Conservation (phyloP, 2,329 filamentous ascomycete genomes). For the Celoporthe dispersa region DNA sequence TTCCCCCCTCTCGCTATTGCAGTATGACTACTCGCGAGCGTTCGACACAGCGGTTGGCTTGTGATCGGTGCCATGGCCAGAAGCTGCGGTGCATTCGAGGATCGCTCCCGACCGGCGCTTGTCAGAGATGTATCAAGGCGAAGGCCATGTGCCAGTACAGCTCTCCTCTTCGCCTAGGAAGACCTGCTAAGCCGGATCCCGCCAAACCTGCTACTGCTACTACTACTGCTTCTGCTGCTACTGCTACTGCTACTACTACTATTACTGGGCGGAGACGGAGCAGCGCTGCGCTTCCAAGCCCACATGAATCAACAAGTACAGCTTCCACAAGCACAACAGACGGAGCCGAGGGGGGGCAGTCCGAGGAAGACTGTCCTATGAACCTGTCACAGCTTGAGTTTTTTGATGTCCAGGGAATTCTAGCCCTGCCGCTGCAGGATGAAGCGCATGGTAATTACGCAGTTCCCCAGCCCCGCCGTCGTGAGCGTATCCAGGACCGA, state of each 20-base stretch:
- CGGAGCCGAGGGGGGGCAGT: background rate
- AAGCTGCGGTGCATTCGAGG: conserved; percentile 1
- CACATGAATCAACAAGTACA: background rate
- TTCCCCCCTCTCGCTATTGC: too few species aligned
- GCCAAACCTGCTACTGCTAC: too few species aligned
- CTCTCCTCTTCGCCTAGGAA: background rate
- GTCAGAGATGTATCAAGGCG: background rate
- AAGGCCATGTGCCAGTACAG: background rate
- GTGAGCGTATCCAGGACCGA: background rate
- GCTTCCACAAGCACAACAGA: background rate
- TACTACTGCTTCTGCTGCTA: too few species aligned
- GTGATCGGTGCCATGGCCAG: background rate
- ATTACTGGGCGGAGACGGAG: background rate
- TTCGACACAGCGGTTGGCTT: background rate
- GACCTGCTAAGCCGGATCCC: background rate
- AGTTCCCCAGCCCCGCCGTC: background rate
- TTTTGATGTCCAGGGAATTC: background rate
- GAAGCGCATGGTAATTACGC: background rate
- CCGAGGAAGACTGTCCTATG: background rate
- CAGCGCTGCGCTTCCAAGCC: background rate
- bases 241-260: too few species aligned
- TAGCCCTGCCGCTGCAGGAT: background rate
- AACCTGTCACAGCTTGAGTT: background rate
- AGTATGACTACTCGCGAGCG: background rate
- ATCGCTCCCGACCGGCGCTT: background rate